Evolutionary conservation across 371 early-diverging fungal genomes (phyloP), one percentile per base, ranked within the genome.

Genomic region (Phascolomyces articulosus): DNA sequence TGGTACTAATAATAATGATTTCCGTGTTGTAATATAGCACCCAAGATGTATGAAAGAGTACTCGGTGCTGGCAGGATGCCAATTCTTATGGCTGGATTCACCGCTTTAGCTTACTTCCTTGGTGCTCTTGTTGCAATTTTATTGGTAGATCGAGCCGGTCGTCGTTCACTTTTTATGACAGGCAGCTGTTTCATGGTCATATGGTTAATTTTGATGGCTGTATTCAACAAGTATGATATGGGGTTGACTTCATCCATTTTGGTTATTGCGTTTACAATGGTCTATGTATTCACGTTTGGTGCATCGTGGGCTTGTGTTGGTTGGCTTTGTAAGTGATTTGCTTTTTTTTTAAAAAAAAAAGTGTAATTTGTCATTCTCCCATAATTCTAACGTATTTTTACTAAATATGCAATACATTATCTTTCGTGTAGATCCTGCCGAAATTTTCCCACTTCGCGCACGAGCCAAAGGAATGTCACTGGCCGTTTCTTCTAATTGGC

Each of bases 1-100:
- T n/a, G n/a, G n/a, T n/a, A n/a, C n/a, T n/a, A n/a, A n/a, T n/a
- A n/a, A n/a, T n/a, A n/a, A n/a, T n/a, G n/a, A n/a, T n/a, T n/a
- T n/a, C n/a, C n/a, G n/a, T n/a, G n/a, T n/a, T n/a, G 44, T 90
- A 89, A 75, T 90, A 86, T 73, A n/a, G 87, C 90, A 15, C 88
- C 88, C 2, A 80, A 77, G 26, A 89, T 92, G 74, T 89, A 90
- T 73, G 76, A 80, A 67, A 71, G 81, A 24, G 85, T 89, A 7
- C 62, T 78, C 3, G 78, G 78, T 1, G 64, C 63, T 40, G 78
- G 78, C 0, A 63, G 58, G 4, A 24, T 60, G 21, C 70, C 78
- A 0, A 70, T 78, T 60, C 41, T 78, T n/a, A 72, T 78, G 60
- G 73, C 73, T 38, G 75, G 75, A 1, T 78, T 74, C 21, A 78